These are phyloP conservation scores for Cardamine chenopodiifolia DNA, from an alignment of 345 rosid genomes.

Conservation along the genomic window DNA sequence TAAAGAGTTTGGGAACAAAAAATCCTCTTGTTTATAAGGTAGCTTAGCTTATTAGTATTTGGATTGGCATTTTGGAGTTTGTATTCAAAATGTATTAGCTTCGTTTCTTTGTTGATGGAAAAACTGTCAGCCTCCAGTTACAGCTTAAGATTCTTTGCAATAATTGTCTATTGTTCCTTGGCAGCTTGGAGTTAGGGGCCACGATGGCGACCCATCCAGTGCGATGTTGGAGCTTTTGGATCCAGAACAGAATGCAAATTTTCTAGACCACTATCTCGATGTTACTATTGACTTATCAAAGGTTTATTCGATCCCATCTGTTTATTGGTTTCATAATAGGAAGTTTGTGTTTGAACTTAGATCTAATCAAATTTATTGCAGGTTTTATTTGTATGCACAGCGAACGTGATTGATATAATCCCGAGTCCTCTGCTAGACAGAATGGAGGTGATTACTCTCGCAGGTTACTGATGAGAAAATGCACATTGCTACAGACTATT, in stretches of 20 bases:
- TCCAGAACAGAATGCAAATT: slow-evolving; percentile 95
- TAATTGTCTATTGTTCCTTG: slow-evolving; percentile 26
- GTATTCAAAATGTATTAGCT: not conserved
- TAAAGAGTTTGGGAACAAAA: slow-evolving; percentile 87
- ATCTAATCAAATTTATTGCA: slow-evolving; percentile 37
- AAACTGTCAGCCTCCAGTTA: no score
- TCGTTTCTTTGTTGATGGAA: not conserved
- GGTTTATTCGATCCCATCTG: slow-evolving; percentile 43
- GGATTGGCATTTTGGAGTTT: slow-evolving; percentile 2
- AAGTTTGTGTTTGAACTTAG: not conserved
- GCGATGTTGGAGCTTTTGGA: slow-evolving; percentile 96
- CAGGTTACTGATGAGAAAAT: slow-evolving; percentile 95
- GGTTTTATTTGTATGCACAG: slow-evolving; percentile 98
- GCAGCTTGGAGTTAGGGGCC: slow-evolving; percentile 78
- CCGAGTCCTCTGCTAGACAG: slow-evolving; percentile 91
- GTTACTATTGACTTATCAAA: slow-evolving; percentile 87
- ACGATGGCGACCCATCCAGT: slow-evolving; percentile 86
- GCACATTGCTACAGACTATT: slow-evolving; percentile 89
- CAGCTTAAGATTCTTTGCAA: not conserved
- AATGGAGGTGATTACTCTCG: slow-evolving; percentile 88
- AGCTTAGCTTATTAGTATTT: slow-evolving; percentile 17
- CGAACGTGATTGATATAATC: slow-evolving; percentile 80
- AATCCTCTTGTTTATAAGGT: slow-evolving; percentile 99
- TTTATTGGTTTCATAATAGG: not conserved
- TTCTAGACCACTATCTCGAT: slow-evolving; percentile 90